These are phyloP conservation scores for Apiospora sp. DNA, from an alignment of 2,329 filamentous ascomycete genomes.

Conservation along the genomic window DNA sequence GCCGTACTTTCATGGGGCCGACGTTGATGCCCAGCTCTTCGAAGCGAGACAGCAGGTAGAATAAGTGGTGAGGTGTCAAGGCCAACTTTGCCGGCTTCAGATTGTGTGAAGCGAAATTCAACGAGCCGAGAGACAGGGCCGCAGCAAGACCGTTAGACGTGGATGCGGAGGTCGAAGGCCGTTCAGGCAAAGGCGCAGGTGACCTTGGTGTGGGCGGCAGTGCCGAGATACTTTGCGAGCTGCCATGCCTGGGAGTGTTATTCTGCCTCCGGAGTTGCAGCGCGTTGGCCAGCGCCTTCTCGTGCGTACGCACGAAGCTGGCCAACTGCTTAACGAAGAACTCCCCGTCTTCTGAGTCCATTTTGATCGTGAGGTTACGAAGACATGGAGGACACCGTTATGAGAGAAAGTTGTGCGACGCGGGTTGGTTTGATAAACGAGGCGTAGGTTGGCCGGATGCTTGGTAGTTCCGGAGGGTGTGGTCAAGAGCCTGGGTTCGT, in stretches of 20 bases:
- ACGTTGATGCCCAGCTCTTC: slow-evolving; percentile 91
- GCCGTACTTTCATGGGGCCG: slow-evolving; percentile 92
- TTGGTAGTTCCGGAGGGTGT: slow-evolving; percentile 1
- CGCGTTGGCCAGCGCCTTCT: slow-evolving; percentile 96
- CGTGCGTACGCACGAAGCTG: slow-evolving; percentile 94
- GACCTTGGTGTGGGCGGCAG: slow-evolving; percentile 59
- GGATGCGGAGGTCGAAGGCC: slow-evolving; percentile 71
- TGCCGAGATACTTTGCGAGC: slow-evolving; percentile 70
- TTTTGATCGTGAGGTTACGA: slow-evolving; percentile 57
- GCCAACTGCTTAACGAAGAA: slow-evolving; percentile 95
- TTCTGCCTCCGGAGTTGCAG: slow-evolving; percentile 81
- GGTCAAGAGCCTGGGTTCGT: slow-evolving; percentile 10
- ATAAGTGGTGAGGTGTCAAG: slow-evolving; percentile 93
- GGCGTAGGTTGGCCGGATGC: slow-evolving; percentile 12
- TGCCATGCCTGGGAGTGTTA: slow-evolving; percentile 70
- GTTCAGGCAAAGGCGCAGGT: slow-evolving; percentile 63
- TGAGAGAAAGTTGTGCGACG: slow-evolving; percentile 1
- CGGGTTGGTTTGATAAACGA: slow-evolving; percentile 10
- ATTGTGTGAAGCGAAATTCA: slow-evolving; percentile 84
- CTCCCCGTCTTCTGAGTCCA: slow-evolving; percentile 91
- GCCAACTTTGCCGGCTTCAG: slow-evolving; percentile 92
- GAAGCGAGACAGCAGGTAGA: slow-evolving; percentile 94
- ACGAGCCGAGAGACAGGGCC: slow-evolving; percentile 84
- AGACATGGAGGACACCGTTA: slow-evolving; percentile 52
- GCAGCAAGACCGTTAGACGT: slow-evolving; percentile 80